phyloP scores from a whole-genome alignment of 768 basidiomycete species.

The Polyporus arcularius region DNA sequence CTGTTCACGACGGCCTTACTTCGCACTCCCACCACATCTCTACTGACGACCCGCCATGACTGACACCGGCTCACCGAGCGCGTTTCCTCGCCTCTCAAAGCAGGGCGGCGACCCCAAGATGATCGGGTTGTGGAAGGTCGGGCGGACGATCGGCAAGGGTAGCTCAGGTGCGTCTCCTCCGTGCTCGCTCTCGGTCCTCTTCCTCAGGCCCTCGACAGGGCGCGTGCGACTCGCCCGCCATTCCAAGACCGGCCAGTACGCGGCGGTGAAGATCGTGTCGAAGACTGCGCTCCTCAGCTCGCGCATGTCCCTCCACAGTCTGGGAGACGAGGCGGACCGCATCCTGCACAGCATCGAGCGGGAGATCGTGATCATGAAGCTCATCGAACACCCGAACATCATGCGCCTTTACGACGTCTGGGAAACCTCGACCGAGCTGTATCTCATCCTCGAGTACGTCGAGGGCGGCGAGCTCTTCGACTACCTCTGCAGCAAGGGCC shows the following conservation, averaged over 20 bases:
- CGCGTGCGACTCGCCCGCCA: conserved; percentile 90
- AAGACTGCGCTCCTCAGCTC: conserved; percentile 69
- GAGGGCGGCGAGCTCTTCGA: conserved; percentile 96
- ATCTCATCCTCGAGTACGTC: conserved; percentile 92
- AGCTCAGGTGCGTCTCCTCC: conserved; percentile 41
- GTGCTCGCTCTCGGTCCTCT: not conserved
- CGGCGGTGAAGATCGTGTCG: conserved; percentile 93
- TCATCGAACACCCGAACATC: conserved; percentile 93
- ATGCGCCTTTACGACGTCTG: conserved; percentile 95
- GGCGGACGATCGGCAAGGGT: conserved; percentile 56
- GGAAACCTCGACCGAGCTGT: conserved; percentile 89
- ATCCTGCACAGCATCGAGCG: conserved; percentile 81
- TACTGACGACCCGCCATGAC: conserved; percentile 13
- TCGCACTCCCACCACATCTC: not conserved
- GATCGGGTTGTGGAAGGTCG: conserved; percentile 57
- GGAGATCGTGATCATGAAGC: conserved; percentile 97
- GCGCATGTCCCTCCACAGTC: conserved; percentile 64
- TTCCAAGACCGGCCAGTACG: conserved; percentile 83
- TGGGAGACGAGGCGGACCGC: conserved; percentile 75
- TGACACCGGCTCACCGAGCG: conserved; percentile 8
- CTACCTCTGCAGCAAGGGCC: conserved; percentile 79
- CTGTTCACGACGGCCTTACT: too few relatives aligned
- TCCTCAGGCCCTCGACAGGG: conserved; percentile 46
- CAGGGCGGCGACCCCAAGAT: conserved; percentile 37
- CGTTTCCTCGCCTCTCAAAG: conserved; percentile 20